These are phyloP conservation scores for Coemansia sp. DNA, from an alignment of 192 early-diverging fungal species.

Conservation along the genomic window DNA sequence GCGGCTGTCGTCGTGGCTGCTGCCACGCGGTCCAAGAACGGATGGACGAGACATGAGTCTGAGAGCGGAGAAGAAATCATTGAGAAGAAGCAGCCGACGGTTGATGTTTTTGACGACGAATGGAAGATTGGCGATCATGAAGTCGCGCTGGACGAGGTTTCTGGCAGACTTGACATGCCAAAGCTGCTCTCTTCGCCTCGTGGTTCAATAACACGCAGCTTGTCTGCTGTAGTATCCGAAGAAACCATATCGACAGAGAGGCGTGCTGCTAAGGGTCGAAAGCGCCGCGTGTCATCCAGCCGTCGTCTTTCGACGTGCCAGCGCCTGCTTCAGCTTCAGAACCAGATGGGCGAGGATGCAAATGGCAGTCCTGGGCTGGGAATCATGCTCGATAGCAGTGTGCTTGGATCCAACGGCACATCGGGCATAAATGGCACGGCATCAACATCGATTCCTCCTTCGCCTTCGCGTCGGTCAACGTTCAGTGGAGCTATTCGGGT, in stretches of 20 bases:
- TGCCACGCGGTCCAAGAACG: neutral
- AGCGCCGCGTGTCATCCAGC: constrained; percentile 19
- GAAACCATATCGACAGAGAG: neutral
- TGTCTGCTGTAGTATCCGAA: neutral
- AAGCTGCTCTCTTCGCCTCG: neutral
- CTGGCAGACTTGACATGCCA: constrained; percentile 2
- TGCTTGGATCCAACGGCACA: neutral
- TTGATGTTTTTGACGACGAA: constrained; percentile 1
- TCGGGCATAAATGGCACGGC: neutral
- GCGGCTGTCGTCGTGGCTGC: neutral
- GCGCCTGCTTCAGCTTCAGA: constrained; percentile 32
- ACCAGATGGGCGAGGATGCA: constrained; percentile 5
- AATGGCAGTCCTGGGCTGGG: constrained; percentile 11
- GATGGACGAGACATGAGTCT: neutral
- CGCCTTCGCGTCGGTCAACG: constrained; percentile 28
- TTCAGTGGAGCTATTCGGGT: constrained; percentile 50
- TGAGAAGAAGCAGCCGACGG: neutral
- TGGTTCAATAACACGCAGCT: neutral
- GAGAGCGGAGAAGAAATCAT: neutral
- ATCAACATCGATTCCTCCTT: constrained; percentile 16
- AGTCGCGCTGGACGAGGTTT: constrained; percentile 1
- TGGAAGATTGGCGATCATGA: constrained; percentile 7
- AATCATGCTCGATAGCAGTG: neutral
- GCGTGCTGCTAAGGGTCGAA: constrained; percentile 8
- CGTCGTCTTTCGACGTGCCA: constrained; percentile 38